Base-by-base conservation (phyloP, 768 basidiomycete species). In the Podaxis pistillaris region DNA sequence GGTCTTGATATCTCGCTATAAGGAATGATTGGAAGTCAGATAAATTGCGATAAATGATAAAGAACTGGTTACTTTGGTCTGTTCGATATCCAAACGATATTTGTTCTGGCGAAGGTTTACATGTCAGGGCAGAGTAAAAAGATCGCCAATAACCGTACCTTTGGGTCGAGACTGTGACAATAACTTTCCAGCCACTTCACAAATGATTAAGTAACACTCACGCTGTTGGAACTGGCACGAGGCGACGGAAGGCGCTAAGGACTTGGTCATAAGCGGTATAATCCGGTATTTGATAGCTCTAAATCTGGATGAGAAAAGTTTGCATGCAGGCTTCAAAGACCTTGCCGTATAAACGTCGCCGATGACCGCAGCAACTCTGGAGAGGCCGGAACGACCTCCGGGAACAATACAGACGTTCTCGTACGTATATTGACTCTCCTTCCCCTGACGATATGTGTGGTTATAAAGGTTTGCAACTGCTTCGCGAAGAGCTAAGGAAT, bases 321-420 rank as follows among this genome's bases (percentile, higher is more conserved):
- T 24, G 58, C 9, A 36, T 19, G 9, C 49, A 62, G 26, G 17
- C 13, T 40, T 26, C 44, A 13, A 12, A 40, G 50, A 40, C 69
- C 81, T 64, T 67, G 90, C 92, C 46, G 87, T 89, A 67, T 93
- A 94, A 56, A 95, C 93, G 70, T 95, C 92, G 47, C 92, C 88
- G 62, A 98, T 84, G 55, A 98, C 95, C 15, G 96, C 92, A 13
- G 95, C 94, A 24, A 98, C 83, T 63, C 96, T 88, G 30, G 93
- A 91, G 65, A 98, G 81, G 11, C 95, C 95, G 2, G 95, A 82
- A 59, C 94, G 88, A 15, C 96, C 96, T 49, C 96, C 96, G 12
- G 96, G 96, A 0, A 97, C 95, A 68, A 98, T 96, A 69, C 92
- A 94, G 12, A 93, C 89, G 69, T 98, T 98, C 75, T 96, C 94